A percentile compares a stretch with the other conserved stretches of the same genome.
These are phyloP conservation scores for Amphichorda felina DNA, from an alignment of 2,329 filamentous ascomycete genomes.

Conservation along the genomic window DNA sequence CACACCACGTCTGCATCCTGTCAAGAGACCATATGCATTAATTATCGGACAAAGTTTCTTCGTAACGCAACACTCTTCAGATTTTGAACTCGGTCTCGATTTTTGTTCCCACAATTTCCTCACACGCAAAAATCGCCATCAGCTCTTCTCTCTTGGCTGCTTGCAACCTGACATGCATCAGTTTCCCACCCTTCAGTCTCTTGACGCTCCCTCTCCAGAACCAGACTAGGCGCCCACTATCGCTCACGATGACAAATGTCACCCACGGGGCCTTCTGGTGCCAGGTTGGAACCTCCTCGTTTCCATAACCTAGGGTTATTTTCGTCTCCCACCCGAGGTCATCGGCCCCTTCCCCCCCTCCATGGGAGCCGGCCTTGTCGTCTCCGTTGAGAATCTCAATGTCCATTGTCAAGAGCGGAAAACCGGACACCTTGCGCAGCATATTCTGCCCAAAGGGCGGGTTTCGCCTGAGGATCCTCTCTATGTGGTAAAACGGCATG, in stretches of 20 bases:
- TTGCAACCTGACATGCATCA: constrained; percentile 40
- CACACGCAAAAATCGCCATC: constrained; percentile 67
- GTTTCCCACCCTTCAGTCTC: constrained; percentile 49
- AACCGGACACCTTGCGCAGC: constrained; percentile 50
- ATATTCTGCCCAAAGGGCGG: constrained; percentile 71
- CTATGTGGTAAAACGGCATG: constrained; percentile 60
- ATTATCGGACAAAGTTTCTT: too few relatives aligned
- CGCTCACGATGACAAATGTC: constrained; percentile 61
- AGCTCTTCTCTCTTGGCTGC: constrained; percentile 41
- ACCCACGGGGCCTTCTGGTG: constrained; percentile 52
- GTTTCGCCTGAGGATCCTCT: constrained; percentile 64
- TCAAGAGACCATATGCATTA: too few relatives aligned
- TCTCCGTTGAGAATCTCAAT: constrained; percentile 14
- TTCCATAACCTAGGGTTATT: constrained; percentile 61
- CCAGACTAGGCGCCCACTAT: constrained; percentile 42
- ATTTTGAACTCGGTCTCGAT: too few relatives aligned
- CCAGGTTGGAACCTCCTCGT: constrained; percentile 51
- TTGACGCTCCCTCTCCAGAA: constrained; percentile 54
- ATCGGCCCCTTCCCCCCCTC: too few relatives aligned
- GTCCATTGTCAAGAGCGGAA: constrained; percentile 46
- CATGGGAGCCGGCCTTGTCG: background rate
- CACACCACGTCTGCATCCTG: too few relatives aligned
- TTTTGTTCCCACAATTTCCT: constrained; percentile 62
- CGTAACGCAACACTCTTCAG: too few relatives aligned
- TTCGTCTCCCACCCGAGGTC: too few relatives aligned